Evolutionary conservation across 2,329 filamentous ascomycete species (phyloP).

Genomic region (Dactylonectria macrodidyma): DNA sequence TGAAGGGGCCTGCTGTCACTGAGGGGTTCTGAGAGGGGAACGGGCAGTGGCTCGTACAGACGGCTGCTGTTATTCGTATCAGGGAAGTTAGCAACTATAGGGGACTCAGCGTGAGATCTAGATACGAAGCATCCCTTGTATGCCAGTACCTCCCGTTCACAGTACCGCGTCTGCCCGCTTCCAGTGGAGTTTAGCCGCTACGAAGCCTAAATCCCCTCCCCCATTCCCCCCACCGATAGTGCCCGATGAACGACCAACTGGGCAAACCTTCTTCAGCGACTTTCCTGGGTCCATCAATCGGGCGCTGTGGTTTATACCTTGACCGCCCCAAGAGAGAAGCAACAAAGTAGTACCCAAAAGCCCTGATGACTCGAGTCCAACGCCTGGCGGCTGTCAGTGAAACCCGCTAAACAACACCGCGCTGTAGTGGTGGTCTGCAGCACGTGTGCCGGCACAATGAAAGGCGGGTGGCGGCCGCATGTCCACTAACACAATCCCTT

Average conservation of each 20-base stretch:
- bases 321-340: neutral
- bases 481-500: neutral
- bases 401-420: neutral
- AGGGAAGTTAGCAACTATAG: neutral
- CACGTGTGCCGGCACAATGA: neutral
- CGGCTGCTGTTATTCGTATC: neutral
- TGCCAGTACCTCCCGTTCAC: neutral
- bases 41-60: neutral
- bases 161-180: neutral
- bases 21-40: neutral
- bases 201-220: neutral
- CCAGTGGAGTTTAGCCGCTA: neutral
- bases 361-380: neutral
- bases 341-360: neutral
- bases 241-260: neutral
- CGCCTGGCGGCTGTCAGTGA: neutral
- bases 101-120: neutral
- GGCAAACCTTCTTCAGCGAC: neutral
- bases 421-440: neutral
- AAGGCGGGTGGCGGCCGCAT: neutral
- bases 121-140: neutral
- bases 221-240: neutral
- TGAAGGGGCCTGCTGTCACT: neutral
- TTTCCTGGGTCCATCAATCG: no score
- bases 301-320: neutral